Conservation (phyloP, 2,329 filamentous ascomycete species). For the Xylaria digitata region DNA sequence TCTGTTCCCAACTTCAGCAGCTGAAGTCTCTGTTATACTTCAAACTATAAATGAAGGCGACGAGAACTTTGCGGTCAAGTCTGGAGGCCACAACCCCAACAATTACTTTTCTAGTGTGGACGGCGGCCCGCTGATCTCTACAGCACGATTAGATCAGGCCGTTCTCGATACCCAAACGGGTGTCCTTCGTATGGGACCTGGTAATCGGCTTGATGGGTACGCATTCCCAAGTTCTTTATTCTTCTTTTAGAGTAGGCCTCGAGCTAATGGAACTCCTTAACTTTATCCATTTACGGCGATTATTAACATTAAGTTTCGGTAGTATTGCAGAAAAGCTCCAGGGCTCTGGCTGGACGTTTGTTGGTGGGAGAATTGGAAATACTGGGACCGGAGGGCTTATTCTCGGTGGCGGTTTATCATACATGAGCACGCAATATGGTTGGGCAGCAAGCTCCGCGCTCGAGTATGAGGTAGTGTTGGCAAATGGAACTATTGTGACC, state of each 20-base stretch:
- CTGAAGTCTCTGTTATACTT: constrained; percentile 64
- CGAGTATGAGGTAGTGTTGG: constrained; percentile 64
- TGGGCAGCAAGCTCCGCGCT: constrained; percentile 63
- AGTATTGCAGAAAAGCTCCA: constrained; percentile 54
- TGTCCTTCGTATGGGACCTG: constrained; percentile 58
- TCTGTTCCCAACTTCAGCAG: constrained; percentile 60
- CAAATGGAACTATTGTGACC: constrained; percentile 60
- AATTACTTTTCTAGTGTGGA: constrained; percentile 62
- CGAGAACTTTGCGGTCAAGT: constrained; percentile 65
- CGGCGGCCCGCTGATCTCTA: constrained; percentile 62
- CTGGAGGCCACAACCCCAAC: constrained; percentile 69
- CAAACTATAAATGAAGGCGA: constrained; percentile 59
- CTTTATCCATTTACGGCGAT: not conserved
- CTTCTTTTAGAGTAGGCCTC: not conserved
- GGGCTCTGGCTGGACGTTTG: constrained; percentile 56
- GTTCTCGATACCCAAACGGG: constrained; percentile 53
- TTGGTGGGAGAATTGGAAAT: constrained; percentile 57
- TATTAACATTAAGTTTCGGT: not conserved
- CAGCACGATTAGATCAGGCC: constrained; percentile 57
- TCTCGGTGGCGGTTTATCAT: constrained; percentile 67
- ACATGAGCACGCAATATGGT: constrained; percentile 62
- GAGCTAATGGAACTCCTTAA: not conserved
- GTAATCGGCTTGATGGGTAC: constrained; percentile 55
- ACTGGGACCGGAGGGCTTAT: constrained; percentile 60
- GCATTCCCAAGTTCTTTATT: not conserved